Conservation (phyloP, 139 green algal species). For the Tetraselmis chui region DNA sequence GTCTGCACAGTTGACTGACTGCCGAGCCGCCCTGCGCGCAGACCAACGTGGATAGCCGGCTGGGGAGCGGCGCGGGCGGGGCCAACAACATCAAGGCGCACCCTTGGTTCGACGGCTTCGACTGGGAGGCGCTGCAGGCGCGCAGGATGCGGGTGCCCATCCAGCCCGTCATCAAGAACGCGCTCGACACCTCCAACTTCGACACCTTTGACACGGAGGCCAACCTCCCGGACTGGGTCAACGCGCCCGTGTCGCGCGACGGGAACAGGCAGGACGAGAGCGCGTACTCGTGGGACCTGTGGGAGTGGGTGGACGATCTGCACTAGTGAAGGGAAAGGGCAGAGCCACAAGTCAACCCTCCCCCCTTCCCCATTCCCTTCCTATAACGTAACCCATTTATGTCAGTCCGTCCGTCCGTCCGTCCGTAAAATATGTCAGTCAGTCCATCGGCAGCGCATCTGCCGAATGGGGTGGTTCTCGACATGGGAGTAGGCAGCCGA, state of each 20-base stretch:
- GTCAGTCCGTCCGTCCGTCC: no score
- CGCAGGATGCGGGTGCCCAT: not conserved
- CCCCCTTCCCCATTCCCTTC: no score
- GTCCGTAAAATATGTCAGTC: no score
- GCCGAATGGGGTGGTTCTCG: no score
- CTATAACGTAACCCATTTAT: no score
- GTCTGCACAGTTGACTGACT: no score
- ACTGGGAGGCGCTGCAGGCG: slow-evolving; percentile 7
- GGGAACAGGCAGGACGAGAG: not conserved
- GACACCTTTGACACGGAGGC: not conserved
- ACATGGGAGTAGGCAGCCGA: no score
- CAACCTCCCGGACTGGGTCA: not conserved
- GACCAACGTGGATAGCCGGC: not conserved
- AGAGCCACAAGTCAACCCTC: no score
- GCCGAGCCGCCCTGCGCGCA: not conserved
- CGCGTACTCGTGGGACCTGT: not conserved
- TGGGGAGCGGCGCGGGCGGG: not conserved
- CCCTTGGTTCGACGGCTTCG: slow-evolving; percentile 4
- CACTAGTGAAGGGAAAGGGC: no score
- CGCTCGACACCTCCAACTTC: not conserved
- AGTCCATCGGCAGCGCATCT: no score
- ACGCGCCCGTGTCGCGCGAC: not conserved
- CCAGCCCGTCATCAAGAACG: not conserved
- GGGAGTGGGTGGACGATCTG: not conserved
- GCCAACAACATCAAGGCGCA: not conserved